Base-by-base conservation (phyloP, 805 yeast genomes). In the Saturnispora silvae region DNA sequence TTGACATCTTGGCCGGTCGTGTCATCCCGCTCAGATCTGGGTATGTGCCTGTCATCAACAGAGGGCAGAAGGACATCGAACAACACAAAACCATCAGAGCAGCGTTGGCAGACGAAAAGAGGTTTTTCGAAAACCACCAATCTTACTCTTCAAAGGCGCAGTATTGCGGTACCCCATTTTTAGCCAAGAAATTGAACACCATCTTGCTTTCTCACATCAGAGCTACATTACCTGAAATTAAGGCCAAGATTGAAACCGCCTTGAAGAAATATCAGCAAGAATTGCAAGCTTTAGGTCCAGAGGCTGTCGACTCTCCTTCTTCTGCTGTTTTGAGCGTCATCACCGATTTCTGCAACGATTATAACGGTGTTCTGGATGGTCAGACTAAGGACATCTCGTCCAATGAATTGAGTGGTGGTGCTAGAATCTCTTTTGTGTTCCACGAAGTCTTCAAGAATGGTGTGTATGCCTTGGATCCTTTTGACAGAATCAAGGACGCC, bases 41-140 rank as follows among this genome's bases (percentile, higher is more conserved):
- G 40, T 92, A 89, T 53, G 94, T 87, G 41, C 97, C 98, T 2
- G 98, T 92, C 38, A 86, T 87, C 51, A 86, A 86, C 63, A 77
- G 98, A 64, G 96, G 96, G 51, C 98, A 92, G 65, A 84, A 81
- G 54, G 98, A 92, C 64, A 92, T 92, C 53, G 95, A 89, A 61
- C 61, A 63, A 44, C 78, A 78, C 54, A 89, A 89, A 59, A 78
- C 95, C 13, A 89, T 92, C 50, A 73, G 87, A 56, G 80, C 77
- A 28, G 97, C 98, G 1, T 67, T 92, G 47, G 68, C 70, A 29
- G 84, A 81, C 56, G 98, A 92, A 64, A 70, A 69, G 41, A 60
- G 66, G 23, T 92, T 76, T 52, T 92, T 92, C 53, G 96, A 84
- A 60, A 69, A 71, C 48, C 98, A 92, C 60, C 78, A 95, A 6